Percentiles rank a stretch among this genome's conserved stretches.
These are phyloP conservation scores for Peltaster fructicola DNA, from an alignment of 2,329 filamentous ascomycete genomes.

Conservation along the genomic window DNA sequence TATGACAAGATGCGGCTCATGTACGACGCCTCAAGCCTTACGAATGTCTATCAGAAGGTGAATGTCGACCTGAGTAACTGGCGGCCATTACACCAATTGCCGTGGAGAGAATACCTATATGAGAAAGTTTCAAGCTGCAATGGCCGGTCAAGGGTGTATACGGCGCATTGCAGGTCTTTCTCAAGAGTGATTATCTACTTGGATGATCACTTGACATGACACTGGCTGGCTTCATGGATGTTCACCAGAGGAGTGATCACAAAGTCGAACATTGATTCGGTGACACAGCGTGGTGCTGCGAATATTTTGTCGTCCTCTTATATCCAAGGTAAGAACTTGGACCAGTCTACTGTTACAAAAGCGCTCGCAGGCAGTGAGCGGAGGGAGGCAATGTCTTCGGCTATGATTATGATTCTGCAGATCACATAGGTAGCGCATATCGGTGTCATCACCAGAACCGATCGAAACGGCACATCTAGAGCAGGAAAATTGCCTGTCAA, in stretches of 20 bases:
- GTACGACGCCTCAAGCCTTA: slow-evolving; percentile 42
- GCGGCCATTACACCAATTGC: too few relatives aligned
- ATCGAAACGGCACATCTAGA: slow-evolving; percentile 1
- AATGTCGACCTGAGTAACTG: slow-evolving; percentile 24
- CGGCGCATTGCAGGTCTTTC: too few relatives aligned
- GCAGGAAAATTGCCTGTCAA: not conserved
- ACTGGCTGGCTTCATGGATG: too few relatives aligned
- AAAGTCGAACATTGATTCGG: too few relatives aligned
- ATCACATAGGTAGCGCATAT: not conserved
- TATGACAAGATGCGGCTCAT: slow-evolving; percentile 41
- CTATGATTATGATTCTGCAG: slow-evolving; percentile 1
- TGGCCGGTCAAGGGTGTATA: too few relatives aligned
- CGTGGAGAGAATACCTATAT: too few relatives aligned
- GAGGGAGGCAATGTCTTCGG: slow-evolving; percentile 1
- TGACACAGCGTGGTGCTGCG: too few relatives aligned
- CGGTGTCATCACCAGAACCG: slow-evolving; percentile 1
- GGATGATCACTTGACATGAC: too few relatives aligned
- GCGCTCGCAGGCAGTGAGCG: slow-evolving; percentile 1
- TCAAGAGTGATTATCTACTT: too few relatives aligned
- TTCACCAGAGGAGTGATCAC: too few relatives aligned
- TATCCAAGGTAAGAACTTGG: slow-evolving; percentile 1
- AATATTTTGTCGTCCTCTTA: slow-evolving; percentile 1
- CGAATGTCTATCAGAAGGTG: slow-evolving; percentile 52
- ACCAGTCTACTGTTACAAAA: slow-evolving; percentile 1
- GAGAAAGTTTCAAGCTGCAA: too few relatives aligned